Evolutionary conservation across 2,329 filamentous ascomycete species (phyloP).

Genomic region (Cercospora sojina): DNA sequence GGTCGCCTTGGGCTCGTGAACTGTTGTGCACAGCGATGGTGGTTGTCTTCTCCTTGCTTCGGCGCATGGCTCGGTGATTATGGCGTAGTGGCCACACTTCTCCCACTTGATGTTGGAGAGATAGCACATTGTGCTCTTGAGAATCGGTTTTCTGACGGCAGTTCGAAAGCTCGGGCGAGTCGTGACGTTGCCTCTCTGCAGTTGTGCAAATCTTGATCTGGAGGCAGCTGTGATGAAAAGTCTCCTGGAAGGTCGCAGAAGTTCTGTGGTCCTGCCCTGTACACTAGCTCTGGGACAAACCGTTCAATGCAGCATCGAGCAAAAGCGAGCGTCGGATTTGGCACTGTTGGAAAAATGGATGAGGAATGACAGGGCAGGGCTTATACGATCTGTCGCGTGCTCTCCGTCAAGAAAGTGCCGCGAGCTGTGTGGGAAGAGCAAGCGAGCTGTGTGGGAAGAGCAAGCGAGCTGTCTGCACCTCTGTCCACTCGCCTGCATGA

Average conservation of each 20-base stretch:
- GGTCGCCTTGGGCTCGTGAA: slow-evolving; percentile 25
- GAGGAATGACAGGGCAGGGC: not conserved
- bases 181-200: not conserved
- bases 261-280: not conserved
- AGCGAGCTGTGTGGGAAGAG: not conserved
- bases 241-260: not conserved
- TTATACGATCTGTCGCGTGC: not conserved
- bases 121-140: slow-evolving; percentile 17
- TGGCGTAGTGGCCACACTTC: slow-evolving; percentile 25
- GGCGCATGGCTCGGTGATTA: slow-evolving; percentile 21
- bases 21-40: slow-evolving; percentile 22
- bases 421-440: not conserved
- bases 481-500: not conserved
- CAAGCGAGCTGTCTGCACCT: not conserved
- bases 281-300: not conserved
- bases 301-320: not conserved
- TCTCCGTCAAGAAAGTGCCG: not conserved
- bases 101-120: slow-evolving; percentile 24
- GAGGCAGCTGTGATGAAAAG: not conserved
- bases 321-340: not conserved
- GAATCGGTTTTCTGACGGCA: not conserved
- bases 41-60: slow-evolving; percentile 21
- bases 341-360: not conserved
- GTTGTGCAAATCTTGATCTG: not conserved
- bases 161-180: not conserved